Evolutionary conservation across 345 rosid genomes (phyloP).

Genomic region (Theobroma cacao): DNA sequence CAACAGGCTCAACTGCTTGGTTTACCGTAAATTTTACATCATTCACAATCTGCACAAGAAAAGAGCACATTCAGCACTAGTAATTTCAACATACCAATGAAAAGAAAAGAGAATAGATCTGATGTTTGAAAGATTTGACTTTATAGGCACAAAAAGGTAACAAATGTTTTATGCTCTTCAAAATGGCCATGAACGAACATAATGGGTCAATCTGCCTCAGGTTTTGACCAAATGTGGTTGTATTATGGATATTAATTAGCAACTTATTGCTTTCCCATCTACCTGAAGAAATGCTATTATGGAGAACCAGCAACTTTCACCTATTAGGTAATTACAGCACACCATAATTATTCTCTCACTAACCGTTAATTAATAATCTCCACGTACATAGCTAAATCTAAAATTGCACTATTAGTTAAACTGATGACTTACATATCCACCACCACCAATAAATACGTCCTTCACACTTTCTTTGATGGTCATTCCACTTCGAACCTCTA

Average conservation of each 20-base stretch:
- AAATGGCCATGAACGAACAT: background rate
- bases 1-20: slow-evolving; percentile 97
- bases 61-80: slow-evolving; percentile 19
- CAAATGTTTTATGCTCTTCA: background rate
- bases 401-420: background rate
- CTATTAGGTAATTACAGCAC: background rate
- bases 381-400: background rate
- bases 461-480: slow-evolving; percentile 88
- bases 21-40: slow-evolving; percentile 92
- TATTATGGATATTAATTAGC: background rate
- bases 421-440: slow-evolving; percentile 79
- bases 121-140: background rate
- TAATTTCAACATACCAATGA: background rate
- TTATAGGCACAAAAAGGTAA: background rate
- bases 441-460: slow-evolving; percentile 88
- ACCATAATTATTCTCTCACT: background rate
- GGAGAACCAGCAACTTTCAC: background rate
- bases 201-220: background rate
- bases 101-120: background rate
- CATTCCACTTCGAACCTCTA: slow-evolving; percentile 74
- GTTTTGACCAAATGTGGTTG: background rate
- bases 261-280: background rate
- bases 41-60: slow-evolving; percentile 69
- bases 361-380: background rate
- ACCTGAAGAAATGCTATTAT: background rate